phyloP scores from a whole-genome alignment of 83 land plant species.

The Isoetes engelmannii region DNA sequence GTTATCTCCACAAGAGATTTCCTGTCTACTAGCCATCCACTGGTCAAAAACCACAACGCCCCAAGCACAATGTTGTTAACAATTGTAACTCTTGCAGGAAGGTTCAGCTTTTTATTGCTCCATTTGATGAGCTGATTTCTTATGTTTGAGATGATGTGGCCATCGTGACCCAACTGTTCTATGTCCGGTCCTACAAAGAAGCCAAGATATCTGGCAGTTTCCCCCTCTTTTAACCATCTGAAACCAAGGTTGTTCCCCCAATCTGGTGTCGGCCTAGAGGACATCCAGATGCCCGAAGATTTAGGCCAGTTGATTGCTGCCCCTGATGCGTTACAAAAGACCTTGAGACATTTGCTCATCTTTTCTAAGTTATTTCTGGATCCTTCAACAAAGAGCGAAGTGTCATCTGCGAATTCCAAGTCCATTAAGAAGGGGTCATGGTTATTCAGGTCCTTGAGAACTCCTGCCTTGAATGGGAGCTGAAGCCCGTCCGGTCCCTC shows the following conservation, averaged over 20 bases:
- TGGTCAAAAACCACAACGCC: slow-evolving; percentile 8
- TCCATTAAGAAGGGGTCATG: no score
- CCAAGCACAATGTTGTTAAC: slow-evolving; percentile 4
- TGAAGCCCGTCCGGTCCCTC: slow-evolving; percentile 4
- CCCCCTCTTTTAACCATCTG: background rate
- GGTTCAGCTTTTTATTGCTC: background rate
- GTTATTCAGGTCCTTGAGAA: no score
- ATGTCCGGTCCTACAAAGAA: background rate
- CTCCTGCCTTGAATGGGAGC: background rate
- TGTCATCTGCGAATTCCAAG: slow-evolving; percentile 14
- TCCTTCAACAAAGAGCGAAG: slow-evolving; percentile 4
- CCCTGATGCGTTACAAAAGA: slow-evolving; percentile 8
- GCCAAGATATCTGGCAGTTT: background rate
- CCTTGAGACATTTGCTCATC: no score
- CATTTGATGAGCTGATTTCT: background rate
- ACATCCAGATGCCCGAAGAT: background rate
- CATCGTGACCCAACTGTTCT: background rate
- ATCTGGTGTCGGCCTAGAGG: background rate
- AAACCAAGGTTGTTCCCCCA: background rate
- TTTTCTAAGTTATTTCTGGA: background rate
- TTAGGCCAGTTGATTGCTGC: no score
- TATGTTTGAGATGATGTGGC: background rate
- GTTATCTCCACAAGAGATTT: background rate
- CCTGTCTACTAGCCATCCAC: background rate
- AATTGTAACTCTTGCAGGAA: no score